Evolutionary conservation across 2,329 filamentous ascomycete genomes (phyloP).

Genomic region (Endoconidiophora laricicola): DNA sequence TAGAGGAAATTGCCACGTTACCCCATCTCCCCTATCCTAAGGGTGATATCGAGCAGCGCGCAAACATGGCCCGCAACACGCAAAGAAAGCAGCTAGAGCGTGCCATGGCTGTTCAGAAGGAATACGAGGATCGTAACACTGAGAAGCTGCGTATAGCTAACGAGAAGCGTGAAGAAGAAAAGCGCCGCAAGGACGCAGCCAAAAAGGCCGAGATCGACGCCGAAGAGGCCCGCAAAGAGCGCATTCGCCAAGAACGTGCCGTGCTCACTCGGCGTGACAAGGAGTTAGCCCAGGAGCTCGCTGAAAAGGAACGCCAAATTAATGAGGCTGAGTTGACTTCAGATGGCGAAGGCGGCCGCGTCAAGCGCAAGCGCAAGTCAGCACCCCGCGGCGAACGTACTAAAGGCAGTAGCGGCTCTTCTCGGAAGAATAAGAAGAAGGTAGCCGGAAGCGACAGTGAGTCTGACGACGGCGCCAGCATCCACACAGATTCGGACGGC

Average conservation of each 20-base stretch:
- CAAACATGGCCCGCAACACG: slow-evolving; percentile 93
- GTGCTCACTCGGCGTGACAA: slow-evolving; percentile 63
- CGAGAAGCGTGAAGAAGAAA: slow-evolving; percentile 63
- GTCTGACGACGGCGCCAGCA: slow-evolving; percentile 20
- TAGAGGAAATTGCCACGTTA: slow-evolving; percentile 46
- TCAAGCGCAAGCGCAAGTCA: slow-evolving; percentile 58
- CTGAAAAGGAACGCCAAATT: slow-evolving; percentile 50
- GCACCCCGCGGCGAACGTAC: slow-evolving; percentile 29
- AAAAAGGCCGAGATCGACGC: slow-evolving; percentile 49
- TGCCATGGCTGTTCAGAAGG: slow-evolving; percentile 65
- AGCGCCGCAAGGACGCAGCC: slow-evolving; percentile 61
- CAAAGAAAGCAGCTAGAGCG: slow-evolving; percentile 83
- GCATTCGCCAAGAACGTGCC: slow-evolving; percentile 73
- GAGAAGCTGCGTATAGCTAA: slow-evolving; percentile 70
- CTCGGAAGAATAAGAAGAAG: slow-evolving; percentile 43
- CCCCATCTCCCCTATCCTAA: slow-evolving; percentile 72
- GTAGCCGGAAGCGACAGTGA: slow-evolving; percentile 22
- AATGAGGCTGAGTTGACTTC: slow-evolving; percentile 66
- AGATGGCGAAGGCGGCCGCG: slow-evolving; percentile 63
- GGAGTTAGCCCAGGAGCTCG: slow-evolving; percentile 51
- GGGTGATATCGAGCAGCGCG: slow-evolving; percentile 80
- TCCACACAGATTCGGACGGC: slow-evolving; percentile 20
- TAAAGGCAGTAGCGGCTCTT: slow-evolving; percentile 22
- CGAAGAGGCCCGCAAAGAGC: slow-evolving; percentile 58
- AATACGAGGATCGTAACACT: slow-evolving; percentile 88